Percentiles rank a stretch among this genome's conserved stretches.
Evolutionary conservation across 805 yeast genomes (phyloP).

Genomic region (Ogataea methanolica): DNA sequence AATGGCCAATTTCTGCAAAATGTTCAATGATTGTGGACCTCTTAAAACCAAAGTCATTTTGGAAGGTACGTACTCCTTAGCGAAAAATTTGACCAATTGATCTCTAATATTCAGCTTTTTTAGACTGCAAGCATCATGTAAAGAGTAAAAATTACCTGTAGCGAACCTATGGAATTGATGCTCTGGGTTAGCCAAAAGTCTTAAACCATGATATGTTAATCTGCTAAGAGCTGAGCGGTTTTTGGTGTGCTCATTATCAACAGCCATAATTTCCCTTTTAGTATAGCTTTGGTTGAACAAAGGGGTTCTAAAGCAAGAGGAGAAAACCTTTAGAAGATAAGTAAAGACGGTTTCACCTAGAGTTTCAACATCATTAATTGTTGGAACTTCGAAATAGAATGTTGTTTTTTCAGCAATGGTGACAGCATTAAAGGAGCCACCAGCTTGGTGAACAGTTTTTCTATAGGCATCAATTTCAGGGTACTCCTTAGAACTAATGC

Average conservation of each 20-base stretch:
- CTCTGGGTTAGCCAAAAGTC: slow-evolving; percentile 39
- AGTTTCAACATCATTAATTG: slow-evolving; percentile 15
- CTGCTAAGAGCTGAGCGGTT: slow-evolving; percentile 43
- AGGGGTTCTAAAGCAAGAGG: slow-evolving; percentile 49
- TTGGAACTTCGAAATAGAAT: slow-evolving; percentile 59
- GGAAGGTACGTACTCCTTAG: slow-evolving; percentile 37
- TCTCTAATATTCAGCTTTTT: slow-evolving; percentile 33
- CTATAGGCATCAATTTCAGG: slow-evolving; percentile 45
- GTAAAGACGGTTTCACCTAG: slow-evolving; percentile 35
- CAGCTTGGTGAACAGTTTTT: slow-evolving; percentile 37
- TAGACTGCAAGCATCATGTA: slow-evolving; percentile 32
- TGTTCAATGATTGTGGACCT: slow-evolving; percentile 63
- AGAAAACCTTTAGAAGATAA: slow-evolving; percentile 42
- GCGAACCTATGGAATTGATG: slow-evolving; percentile 61
- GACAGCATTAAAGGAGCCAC: slow-evolving; percentile 62
- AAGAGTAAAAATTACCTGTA: slow-evolving; percentile 58
- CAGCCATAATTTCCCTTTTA: slow-evolving; percentile 51
- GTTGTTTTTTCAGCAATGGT: slow-evolving; percentile 67
- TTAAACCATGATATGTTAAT: slow-evolving; percentile 53
- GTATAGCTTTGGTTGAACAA: slow-evolving; percentile 38
- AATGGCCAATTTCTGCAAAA: slow-evolving; percentile 47
- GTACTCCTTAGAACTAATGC: slow-evolving; percentile 51
- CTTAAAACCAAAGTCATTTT: slow-evolving; percentile 56
- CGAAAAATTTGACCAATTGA: slow-evolving; percentile 36
- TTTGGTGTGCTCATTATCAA: slow-evolving; percentile 63